Base-by-base conservation (phyloP, 2,329 filamentous ascomycete species). In the Aspergillus texensis region DNA sequence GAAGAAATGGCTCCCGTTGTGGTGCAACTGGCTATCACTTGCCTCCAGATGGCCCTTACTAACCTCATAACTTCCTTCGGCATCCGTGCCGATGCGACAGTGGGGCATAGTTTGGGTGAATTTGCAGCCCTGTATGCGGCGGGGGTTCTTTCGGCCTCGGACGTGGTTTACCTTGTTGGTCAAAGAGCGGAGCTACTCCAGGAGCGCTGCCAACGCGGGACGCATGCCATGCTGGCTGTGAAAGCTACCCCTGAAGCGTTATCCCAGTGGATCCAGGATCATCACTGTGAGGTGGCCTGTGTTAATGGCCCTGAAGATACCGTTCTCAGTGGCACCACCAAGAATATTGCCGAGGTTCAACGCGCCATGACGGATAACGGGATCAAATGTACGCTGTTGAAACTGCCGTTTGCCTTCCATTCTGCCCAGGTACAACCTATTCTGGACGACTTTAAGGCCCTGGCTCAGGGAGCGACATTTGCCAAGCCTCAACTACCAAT, bases 151-250 rank as follows among this genome's bases (percentile, higher is more conserved):
- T 74, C 75, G 19, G 71, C 65, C 2, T 70, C 46, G n/a, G 78
- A 79, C 61, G 67, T 72, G 0, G 67, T 94, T 61, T 89, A 88
- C 68, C 82, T 94, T 2, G 90, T 93, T 28, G 91, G 91, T 39
- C 75, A 81, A 55, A 86, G 92, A 63, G 91, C 91, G 6, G 80
- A 86, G 71, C 81, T 93, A 8, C 81, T 93, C 4, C 84, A 88
- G 52, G 80, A 86, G 60, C 85, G 86, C 67, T 93, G 90, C 79
- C 34, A 36, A 16, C 34, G 34, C 34, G 34, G 34, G 12, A 36
- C 34, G 4, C 34, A 36, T 36, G 34, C 34, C 6, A 36, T 36
- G 34, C 34, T 36, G 12, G 34, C 34, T 14, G 34, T 36, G 1
- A 36, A 36, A 14, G 34, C 34, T 36, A 36, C 34, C 14, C 34